Conservation (phyloP, 345 rosid species). For the Eucalyptus curtisii region DNA sequence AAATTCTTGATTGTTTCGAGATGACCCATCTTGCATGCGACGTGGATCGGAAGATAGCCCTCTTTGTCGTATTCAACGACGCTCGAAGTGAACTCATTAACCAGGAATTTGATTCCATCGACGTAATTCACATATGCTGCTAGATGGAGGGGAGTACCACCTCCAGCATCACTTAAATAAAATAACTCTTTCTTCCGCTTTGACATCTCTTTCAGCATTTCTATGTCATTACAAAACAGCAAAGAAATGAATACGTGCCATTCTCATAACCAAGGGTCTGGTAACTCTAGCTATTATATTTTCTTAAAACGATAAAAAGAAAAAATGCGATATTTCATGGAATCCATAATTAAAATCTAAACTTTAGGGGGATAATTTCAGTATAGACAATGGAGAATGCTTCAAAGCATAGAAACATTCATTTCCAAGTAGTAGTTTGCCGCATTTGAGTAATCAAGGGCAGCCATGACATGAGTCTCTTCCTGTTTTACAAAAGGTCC, state of each 20-base stretch:
- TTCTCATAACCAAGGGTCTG: not conserved
- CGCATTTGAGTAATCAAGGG: not conserved
- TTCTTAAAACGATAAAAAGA: not conserved
- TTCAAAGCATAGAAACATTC: not conserved
- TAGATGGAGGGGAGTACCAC: not conserved
- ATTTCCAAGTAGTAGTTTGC: not conserved
- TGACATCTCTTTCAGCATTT: not conserved
- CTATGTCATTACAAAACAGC: not conserved
- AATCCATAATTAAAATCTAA: not conserved
- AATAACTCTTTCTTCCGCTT: not conserved
- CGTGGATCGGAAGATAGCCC: not conserved
- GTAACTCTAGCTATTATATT: not conserved
- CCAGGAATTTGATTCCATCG: not conserved
- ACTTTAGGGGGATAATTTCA: not conserved
- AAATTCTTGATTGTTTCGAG: not conserved
- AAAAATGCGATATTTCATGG: not conserved
- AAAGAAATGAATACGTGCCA: not conserved
- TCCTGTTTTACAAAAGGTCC: not conserved
- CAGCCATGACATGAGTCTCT: not conserved
- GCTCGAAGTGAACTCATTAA: not conserved
- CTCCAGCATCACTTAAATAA: not conserved
- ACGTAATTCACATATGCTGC: not conserved
- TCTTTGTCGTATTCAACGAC: accelerated
- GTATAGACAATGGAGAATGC: not conserved
- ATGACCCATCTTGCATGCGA: not conserved